Base-by-base conservation (phyloP, 306 rosid genomes). In the Casuarina glauca region DNA sequence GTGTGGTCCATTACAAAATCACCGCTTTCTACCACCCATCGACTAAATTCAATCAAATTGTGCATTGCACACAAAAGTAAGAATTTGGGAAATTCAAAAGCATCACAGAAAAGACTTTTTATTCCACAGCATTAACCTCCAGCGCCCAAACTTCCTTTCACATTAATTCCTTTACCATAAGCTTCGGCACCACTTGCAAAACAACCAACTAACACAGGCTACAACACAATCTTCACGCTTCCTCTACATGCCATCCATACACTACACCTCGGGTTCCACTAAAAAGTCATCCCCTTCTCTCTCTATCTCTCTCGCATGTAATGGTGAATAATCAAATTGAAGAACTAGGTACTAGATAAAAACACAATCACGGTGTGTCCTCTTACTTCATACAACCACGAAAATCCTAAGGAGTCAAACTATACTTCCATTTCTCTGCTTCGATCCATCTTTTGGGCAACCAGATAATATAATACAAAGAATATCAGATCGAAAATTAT, bases 141-240 rank as follows among this genome's bases (percentile, higher is more conserved):
- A 7, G 64, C 64, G 26, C 26, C 36, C 16, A 26, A 19, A 48
- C 51, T 9, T 10, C 64, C 64, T 58, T 26, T 20, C 12, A 26
- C 10, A 26, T 58, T 26, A 20, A 19, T 58, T 2, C 39, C 64
- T 26, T 26, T 19, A 58, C 36, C 16, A 58, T 26, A 58, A 9
- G 19, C 8, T 52, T 52, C 58, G 5, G 17, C 20, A n/a, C 53
- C 42, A 4, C 20, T 32, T 50, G 20, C 20, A 32, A 43, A 74
- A 16, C 51, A 10, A 67, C 43, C 72, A 67, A 51, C 16, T 79
- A 73, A 71, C 69, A 38, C 57, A 13, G 41, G 19, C 52, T n/a
- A 16, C 35, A 9, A 36, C 7, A 55, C 62, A 55, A 55, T 55
- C 35, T 9, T 20, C 39, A 57, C 63, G 3, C 52, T 46, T 11